Evolutionary conservation across 2,329 filamentous ascomycete genomes (phyloP).

Genomic region (Colletotrichum ledebouriae): DNA sequence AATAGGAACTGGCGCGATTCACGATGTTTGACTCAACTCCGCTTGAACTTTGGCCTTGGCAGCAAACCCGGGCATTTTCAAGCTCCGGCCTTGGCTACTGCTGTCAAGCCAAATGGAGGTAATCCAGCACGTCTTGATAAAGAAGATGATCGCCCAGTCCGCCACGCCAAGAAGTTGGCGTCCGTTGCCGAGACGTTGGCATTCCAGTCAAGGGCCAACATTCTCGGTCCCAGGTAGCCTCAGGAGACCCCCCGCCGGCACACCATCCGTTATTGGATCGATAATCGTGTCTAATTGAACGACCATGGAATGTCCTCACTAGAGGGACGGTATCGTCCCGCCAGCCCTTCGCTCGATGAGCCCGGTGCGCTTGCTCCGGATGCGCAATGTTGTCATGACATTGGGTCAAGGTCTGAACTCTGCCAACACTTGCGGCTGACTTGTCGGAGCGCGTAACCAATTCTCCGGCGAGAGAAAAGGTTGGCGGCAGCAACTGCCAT

Average conservation of each 20-base stretch:
- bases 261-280: background rate
- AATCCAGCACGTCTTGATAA: slow-evolving; percentile 15
- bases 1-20: slow-evolving; percentile 1
- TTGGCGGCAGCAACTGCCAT: slow-evolving; percentile 24
- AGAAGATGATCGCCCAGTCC: background rate
- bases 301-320: slow-evolving; percentile 19
- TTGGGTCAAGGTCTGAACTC: slow-evolving; percentile 26
- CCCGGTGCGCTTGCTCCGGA: background rate
- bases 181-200: slow-evolving; percentile 1
- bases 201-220: slow-evolving; percentile 7
- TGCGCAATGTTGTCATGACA: slow-evolving; percentile 19
- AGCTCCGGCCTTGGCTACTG: background rate
- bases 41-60: slow-evolving; percentile 20
- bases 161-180: background rate
- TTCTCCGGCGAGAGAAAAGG: background rate
- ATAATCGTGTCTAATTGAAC: background rate
- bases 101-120: background rate
- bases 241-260: background rate
- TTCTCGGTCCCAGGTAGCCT: background rate
- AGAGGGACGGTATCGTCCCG: background rate
- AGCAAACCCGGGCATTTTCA: background rate
- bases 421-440: slow-evolving; percentile 8
- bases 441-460: slow-evolving; percentile 15
- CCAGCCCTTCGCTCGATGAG: slow-evolving; percentile 7
- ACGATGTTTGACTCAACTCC: background rate